phyloP scores from a whole-genome alignment of 306 rosid species.

The Quercus cerris region DNA sequence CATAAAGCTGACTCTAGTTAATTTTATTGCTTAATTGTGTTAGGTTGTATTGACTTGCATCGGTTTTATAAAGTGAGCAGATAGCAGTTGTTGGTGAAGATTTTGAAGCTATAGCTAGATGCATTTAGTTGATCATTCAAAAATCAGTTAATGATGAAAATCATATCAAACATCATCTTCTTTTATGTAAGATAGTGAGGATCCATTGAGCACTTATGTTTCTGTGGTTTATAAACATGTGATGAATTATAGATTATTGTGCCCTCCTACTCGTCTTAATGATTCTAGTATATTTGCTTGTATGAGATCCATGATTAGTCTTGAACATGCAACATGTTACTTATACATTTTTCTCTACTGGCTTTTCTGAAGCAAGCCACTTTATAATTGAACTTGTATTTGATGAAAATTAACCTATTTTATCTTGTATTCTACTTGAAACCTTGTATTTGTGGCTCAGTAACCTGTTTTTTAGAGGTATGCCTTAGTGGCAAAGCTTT shows the following conservation, averaged over 20 bases:
- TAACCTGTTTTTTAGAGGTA: constrained; percentile 43
- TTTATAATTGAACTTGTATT: constrained; percentile 41
- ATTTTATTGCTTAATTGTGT: neutral
- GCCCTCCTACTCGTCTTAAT: neutral
- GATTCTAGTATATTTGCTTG: constrained; percentile 16
- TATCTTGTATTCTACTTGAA: constrained; percentile 37
- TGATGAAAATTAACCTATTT: constrained; percentile 32
- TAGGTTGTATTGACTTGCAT: neutral
- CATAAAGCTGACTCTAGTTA: neutral
- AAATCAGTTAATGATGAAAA: neutral
- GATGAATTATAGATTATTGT: neutral
- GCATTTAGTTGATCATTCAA: neutral
- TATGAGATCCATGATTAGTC: constrained; percentile 25
- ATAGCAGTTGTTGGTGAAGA: neutral
- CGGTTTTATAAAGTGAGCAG: neutral
- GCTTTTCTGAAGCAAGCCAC: constrained; percentile 38
- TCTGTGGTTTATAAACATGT: neutral
- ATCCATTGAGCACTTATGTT: neutral
- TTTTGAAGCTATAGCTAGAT: neutral
- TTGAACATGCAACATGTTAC: constrained; percentile 37
- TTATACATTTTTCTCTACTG: constrained; percentile 34
- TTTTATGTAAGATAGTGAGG: neutral
- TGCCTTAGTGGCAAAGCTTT: constrained; percentile 18
- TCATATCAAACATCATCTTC: neutral
- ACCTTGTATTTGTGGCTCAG: constrained; percentile 38